These are phyloP conservation scores for Diaporthe citriasiana DNA, from an alignment of 2,329 filamentous ascomycete genomes.

Conservation along the genomic window DNA sequence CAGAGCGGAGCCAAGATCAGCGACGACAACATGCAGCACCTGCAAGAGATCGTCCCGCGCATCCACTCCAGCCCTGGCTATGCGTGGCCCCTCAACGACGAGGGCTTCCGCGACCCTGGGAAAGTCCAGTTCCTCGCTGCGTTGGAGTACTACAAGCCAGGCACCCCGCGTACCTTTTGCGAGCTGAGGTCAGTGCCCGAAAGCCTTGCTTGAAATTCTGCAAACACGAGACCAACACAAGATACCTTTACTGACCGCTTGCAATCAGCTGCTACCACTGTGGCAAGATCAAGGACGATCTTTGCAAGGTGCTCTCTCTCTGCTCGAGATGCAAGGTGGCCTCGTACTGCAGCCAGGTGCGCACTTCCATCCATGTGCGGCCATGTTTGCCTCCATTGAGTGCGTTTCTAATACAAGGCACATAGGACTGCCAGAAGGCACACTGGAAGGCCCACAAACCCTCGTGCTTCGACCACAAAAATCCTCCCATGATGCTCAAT, in stretches of 20 bases:
- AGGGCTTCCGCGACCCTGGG: neutral
- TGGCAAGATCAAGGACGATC: conserved; percentile 18
- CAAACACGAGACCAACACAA: neutral
- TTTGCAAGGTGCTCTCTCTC: neutral
- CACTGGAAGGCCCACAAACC: conserved; percentile 22
- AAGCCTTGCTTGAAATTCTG: neutral
- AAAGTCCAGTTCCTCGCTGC: conserved; percentile 13
- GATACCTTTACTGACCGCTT: neutral
- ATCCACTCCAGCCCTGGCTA: conserved; percentile 37
- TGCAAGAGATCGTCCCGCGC: conserved; percentile 41
- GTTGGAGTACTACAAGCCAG: conserved; percentile 4
- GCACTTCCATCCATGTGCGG: neutral
- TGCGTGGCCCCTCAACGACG: neutral
- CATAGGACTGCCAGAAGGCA: conserved; percentile 16
- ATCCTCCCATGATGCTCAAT: neutral
- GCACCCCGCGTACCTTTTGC: neutral
- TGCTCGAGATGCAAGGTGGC: conserved; percentile 21
- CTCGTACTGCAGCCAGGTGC: conserved; percentile 1
- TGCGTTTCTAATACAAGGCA: neutral
- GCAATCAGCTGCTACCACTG: conserved; percentile 13
- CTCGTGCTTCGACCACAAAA: neutral
- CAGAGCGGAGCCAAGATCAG: conserved; percentile 45
- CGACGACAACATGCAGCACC: conserved; percentile 43
- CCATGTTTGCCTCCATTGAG: neutral
- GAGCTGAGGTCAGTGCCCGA: neutral